These are phyloP conservation scores for Puccinia triticina DNA, from an alignment of 1,284 basidiomycete species.

Conservation along the genomic window DNA sequence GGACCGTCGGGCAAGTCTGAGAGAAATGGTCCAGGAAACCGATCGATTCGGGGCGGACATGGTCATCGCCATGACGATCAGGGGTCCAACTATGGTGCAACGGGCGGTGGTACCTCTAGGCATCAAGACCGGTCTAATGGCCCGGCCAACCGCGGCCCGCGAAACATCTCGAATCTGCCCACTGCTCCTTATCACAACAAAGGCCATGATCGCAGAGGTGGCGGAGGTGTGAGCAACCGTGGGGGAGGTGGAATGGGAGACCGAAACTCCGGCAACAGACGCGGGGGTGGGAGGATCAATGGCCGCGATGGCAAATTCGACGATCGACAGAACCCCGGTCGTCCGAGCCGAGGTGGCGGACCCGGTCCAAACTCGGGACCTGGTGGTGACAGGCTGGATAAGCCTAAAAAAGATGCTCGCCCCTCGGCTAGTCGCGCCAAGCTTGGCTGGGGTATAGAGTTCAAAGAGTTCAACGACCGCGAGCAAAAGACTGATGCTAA, in stretches of 20 bases:
- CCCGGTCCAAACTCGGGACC: not conserved
- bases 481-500: constrained; percentile 36
- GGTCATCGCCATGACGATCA: constrained; percentile 14
- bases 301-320: constrained; percentile 32
- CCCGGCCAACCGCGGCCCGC: constrained; percentile 22
- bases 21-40: constrained; percentile 22
- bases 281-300: not conserved
- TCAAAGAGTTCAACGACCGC: constrained; percentile 35
- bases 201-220: constrained; percentile 21
- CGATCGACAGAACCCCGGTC: not conserved
- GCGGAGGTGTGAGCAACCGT: constrained; percentile 16
- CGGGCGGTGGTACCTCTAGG: not conserved
- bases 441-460: constrained; percentile 46
- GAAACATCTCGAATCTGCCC: constrained; percentile 37
- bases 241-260: constrained; percentile 13
- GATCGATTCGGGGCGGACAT: not conserved
- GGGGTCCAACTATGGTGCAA: not conserved
- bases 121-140: constrained; percentile 16
- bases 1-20: constrained; percentile 14
- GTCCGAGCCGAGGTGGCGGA: constrained; percentile 9
- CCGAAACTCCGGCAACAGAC: not conserved
- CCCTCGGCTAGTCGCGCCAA: not conserved
- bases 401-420: not conserved
- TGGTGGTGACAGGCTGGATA: not conserved
- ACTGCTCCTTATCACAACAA: constrained; percentile 27